phyloP scores from a whole-genome alignment of 176 grass and related monocot genomes.

The Oryza meyeriana region DNA sequence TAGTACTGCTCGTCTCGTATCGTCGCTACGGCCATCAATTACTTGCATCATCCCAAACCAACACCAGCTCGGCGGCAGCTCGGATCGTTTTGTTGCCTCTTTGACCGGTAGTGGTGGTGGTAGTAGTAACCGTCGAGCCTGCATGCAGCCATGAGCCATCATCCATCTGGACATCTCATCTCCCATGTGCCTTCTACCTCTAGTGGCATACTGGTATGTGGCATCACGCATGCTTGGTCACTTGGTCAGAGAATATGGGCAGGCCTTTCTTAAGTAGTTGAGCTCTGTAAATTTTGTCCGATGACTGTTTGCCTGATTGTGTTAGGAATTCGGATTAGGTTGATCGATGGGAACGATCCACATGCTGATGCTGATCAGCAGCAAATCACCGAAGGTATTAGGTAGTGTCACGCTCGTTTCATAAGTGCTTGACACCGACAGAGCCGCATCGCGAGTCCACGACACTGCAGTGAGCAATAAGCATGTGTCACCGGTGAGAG shows the following conservation, averaged over 20 bases:
- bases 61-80: neutral
- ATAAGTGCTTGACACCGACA: neutral
- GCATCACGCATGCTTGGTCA: neutral
- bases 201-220: neutral
- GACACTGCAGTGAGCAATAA: neutral
- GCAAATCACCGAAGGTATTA: neutral
- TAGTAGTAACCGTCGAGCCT: neutral
- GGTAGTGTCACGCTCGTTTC: neutral
- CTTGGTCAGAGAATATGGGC: neutral
- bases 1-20: neutral
- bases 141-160: too few relatives aligned
- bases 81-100: neutral
- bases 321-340: neutral
- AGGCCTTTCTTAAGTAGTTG: neutral
- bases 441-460: neutral
- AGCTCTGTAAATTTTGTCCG: neutral
- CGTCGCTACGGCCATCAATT: neutral
- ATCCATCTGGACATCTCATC: neutral
- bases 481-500: neutral
- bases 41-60: neutral
- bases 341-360: neutral
- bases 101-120: neutral
- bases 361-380: neutral
- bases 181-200: neutral
- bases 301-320: neutral